Percentiles rank a stretch among this genome's conserved stretches.
Evolutionary conservation across 495 filamentous ascomycete species (phyloP).

Genomic region (Lasiosphaeria ovina): DNA sequence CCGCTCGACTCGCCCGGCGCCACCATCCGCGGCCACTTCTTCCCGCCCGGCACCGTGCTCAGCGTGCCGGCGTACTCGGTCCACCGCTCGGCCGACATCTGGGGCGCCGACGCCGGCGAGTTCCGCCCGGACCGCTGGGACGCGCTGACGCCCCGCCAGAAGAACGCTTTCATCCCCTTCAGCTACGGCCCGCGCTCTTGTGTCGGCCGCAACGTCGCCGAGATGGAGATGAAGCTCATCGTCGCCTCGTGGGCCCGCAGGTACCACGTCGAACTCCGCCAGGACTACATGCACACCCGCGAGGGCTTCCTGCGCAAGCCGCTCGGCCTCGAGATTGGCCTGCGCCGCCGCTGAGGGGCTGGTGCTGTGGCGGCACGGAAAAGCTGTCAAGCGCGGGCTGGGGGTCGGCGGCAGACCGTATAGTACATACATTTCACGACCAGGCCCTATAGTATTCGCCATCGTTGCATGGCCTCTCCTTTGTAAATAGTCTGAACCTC

Average conservation of each 20-base stretch:
- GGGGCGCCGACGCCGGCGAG: slow-evolving; percentile 75
- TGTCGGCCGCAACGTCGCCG: slow-evolving; percentile 83
- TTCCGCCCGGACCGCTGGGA: slow-evolving; percentile 81
- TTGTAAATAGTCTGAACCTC: too few species aligned
- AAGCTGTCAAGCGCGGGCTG: too few species aligned
- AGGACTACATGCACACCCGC: slow-evolving; percentile 70
- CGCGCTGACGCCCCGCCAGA: slow-evolving; percentile 60
- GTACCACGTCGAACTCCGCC: slow-evolving; percentile 72
- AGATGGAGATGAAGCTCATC: slow-evolving; percentile 89
- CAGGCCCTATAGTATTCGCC: too few species aligned
- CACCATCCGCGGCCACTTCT: slow-evolving; percentile 55
- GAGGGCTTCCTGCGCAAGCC: slow-evolving; percentile 94
- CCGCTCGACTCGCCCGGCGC: slow-evolving; percentile 56
- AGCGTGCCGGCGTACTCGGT: slow-evolving; percentile 86
- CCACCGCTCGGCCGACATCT: slow-evolving; percentile 78
- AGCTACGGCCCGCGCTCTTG: slow-evolving; percentile 77
- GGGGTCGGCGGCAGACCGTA: too few species aligned
- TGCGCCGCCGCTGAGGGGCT: slow-evolving; percentile 33
- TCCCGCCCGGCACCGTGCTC: slow-evolving; percentile 72
- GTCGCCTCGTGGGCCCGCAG: slow-evolving; percentile 70
- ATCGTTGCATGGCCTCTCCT: too few species aligned
- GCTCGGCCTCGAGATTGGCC: slow-evolving; percentile 67
- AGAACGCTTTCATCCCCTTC: slow-evolving; percentile 82
- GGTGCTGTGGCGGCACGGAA: too few species aligned
- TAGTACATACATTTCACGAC: too few species aligned